Evolutionary conservation across 2,329 filamentous ascomycete genomes (phyloP).

Genomic region (Penicillium sp.): DNA sequence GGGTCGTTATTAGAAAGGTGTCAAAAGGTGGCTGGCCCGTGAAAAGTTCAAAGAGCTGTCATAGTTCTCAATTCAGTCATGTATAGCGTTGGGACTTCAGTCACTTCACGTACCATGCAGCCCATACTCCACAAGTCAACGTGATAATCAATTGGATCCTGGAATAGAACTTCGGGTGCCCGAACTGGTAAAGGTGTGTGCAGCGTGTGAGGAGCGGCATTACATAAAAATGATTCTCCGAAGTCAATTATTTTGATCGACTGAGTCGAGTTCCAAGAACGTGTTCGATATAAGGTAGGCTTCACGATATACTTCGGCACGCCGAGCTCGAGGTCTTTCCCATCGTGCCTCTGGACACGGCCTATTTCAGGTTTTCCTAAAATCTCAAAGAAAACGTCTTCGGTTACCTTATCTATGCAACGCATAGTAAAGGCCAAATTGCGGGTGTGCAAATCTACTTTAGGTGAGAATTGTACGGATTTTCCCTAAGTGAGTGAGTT

Average conservation of each 20-base stretch:
- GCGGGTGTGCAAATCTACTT: constrained; percentile 24
- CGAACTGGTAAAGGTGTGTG: constrained; percentile 32
- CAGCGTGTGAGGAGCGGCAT: constrained; percentile 21
- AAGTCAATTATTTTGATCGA: constrained; percentile 35
- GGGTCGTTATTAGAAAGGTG: constrained; percentile 30
- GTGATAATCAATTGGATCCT: constrained; percentile 30
- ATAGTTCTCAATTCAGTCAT: constrained; percentile 9
- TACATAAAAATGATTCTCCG: constrained; percentile 31
- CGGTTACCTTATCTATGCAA: constrained; percentile 8
- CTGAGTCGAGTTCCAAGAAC: constrained; percentile 9
- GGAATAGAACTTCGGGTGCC: constrained; percentile 37
- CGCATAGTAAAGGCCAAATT: constrained; percentile 25
- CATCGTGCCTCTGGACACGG: constrained; percentile 18
- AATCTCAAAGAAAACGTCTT: constrained; percentile 16
- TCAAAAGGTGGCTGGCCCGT: constrained; percentile 36
- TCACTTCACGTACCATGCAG: constrained; percentile 28
- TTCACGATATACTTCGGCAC: constrained; percentile 24
- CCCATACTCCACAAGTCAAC: constrained; percentile 38
- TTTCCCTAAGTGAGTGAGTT: constrained; percentile 2
- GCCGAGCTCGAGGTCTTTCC: constrained; percentile 15
- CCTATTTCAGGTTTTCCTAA: constrained; percentile 25
- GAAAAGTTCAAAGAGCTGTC: constrained; percentile 37
- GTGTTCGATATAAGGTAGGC: constrained; percentile 9
- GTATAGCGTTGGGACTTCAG: neutral
- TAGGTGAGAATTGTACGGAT: constrained; percentile 11